Percentiles rank a stretch among this genome's conserved stretches.
Evolutionary conservation across 305 asterid species (phyloP).

Genomic region (Fraxinus platypoda): DNA sequence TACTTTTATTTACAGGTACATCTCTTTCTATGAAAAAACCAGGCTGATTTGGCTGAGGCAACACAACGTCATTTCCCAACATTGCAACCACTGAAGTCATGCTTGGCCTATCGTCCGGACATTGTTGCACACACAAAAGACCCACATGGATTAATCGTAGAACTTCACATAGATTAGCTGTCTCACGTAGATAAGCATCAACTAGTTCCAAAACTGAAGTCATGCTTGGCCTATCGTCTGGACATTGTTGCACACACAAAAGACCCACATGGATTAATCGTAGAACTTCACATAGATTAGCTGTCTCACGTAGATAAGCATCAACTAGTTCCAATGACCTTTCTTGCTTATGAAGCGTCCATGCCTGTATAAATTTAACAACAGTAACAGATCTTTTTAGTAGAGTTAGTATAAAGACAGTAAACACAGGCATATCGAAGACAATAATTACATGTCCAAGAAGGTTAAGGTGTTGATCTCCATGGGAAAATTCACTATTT

Average conservation of each 20-base stretch:
- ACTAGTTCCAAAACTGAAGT: neutral
- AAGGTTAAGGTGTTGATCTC: too few species aligned
- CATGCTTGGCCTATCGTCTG: too few species aligned
- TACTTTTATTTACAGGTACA: neutral
- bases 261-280: neutral
- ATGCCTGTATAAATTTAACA: neutral
- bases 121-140: neutral
- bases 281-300: neutral
- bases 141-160: neutral
- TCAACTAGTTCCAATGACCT: neutral
- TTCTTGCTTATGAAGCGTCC: neutral
- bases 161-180: neutral
- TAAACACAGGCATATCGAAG: neutral
- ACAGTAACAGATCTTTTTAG: neutral
- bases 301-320: neutral
- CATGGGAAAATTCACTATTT: too few species aligned
- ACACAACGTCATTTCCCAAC: neutral
- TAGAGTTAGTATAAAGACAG: neutral
- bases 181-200: neutral
- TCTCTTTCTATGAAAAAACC: neutral
- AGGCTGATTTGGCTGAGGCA: neutral
- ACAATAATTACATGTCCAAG: neutral
- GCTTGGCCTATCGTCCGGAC: too few species aligned
- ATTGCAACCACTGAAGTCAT: neutral
- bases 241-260: neutral